These are phyloP conservation scores for Picochlorum sp. DNA, from an alignment of 139 green algal species.

Conservation along the genomic window DNA sequence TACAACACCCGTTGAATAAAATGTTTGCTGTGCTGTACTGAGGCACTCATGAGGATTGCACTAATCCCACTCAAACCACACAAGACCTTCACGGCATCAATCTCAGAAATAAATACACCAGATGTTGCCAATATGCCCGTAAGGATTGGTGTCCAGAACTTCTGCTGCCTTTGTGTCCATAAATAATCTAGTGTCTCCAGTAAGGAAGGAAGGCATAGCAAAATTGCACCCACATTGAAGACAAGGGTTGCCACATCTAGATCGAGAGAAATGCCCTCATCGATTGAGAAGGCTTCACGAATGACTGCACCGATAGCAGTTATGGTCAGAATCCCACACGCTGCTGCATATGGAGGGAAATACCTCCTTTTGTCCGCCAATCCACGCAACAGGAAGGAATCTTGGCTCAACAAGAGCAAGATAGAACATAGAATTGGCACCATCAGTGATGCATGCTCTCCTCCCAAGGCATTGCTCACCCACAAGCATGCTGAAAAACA, in stretches of 20 bases:
- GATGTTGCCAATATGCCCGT: not conserved
- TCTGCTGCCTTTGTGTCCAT: not conserved
- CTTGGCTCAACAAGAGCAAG: slow-evolving; percentile 71
- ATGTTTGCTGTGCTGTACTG: not conserved
- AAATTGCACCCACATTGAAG: slow-evolving; percentile 1
- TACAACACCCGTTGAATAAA: not conserved
- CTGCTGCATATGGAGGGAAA: slow-evolving; percentile 41
- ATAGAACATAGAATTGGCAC: slow-evolving; percentile 60
- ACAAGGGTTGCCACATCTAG: not conserved
- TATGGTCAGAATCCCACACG: not conserved
- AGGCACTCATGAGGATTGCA: slow-evolving; percentile 3
- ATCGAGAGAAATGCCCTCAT: not conserved
- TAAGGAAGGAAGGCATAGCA: not conserved
- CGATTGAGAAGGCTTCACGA: not conserved
- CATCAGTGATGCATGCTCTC: not conserved
- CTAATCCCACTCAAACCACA: not conserved
- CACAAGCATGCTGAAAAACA: slow-evolving; percentile 55
- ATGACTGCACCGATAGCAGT: slow-evolving; percentile 2
- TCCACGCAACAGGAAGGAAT: slow-evolving; percentile 54
- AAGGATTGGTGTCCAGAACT: not conserved
- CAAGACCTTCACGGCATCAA: not conserved
- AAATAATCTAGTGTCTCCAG: not conserved
- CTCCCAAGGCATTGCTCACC: slow-evolving; percentile 50
- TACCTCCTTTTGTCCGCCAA: slow-evolving; percentile 62
- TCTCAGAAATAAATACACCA: slow-evolving; percentile 8